Evolutionary conservation across 2,329 filamentous ascomycete species (phyloP).

Genomic region (Calonectria pauciramosa): DNA sequence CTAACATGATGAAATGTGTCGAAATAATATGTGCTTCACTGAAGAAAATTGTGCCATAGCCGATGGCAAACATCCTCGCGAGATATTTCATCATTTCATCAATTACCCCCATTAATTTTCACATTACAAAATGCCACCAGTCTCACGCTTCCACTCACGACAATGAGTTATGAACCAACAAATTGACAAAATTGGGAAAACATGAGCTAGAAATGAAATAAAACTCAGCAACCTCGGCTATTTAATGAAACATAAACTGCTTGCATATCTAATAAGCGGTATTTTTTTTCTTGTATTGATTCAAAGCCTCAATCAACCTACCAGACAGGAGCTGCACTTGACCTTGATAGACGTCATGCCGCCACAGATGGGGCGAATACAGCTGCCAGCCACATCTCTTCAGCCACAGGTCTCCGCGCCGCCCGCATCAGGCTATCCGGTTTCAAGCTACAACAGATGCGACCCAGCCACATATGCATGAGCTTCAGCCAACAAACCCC

Average conservation of each 20-base stretch:
- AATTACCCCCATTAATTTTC: not conserved
- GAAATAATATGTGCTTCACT: not conserved
- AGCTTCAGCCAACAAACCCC: slow-evolving; percentile 12
- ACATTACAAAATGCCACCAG: not conserved
- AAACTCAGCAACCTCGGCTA: not conserved
- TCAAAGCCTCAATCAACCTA: not conserved
- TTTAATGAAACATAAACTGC: not conserved
- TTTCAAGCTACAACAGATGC: slow-evolving; percentile 2
- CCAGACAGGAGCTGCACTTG: no score
- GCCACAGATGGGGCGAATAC: not conserved
- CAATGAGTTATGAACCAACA: not conserved
- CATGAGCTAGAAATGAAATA: not conserved
- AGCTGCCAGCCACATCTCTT: not conserved
- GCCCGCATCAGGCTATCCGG: slow-evolving; percentile 13
- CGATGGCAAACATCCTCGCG: not conserved
- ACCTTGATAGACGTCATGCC: not conserved
- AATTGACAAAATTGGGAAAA: not conserved
- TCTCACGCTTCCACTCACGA: not conserved
- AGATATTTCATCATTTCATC: not conserved
- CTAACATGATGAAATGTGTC: no score
- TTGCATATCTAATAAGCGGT: not conserved
- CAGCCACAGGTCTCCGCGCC: slow-evolving; percentile 16
- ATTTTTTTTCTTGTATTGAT: not conserved
- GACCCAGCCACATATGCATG: slow-evolving; percentile 28
- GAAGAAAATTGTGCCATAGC: not conserved